Evolutionary conservation across 768 basidiomycete genomes (phyloP), one percentile per base, ranked within the genome.

Genomic region (Russula brevipes): DNA sequence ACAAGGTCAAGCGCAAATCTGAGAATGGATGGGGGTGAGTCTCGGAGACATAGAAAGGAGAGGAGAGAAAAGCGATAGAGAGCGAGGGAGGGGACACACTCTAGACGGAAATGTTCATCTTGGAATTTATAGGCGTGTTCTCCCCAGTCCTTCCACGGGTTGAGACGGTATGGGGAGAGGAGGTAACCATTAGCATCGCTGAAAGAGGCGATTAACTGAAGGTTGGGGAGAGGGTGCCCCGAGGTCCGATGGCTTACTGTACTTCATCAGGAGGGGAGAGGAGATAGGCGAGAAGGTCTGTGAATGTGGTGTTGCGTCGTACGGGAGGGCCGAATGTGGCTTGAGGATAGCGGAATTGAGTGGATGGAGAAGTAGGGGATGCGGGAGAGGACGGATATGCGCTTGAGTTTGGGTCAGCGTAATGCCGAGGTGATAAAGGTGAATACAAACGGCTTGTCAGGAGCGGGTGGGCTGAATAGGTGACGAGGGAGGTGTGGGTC

Each of bases 1-100:
- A 96, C 86, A 57, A 97, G 86, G 76, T 98, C 94, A 57, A 89
- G 84, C 3, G 93, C 89, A 70, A 98, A 91, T 75, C 94, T 97
- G 71, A 60, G 63, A 56, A 51, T 41, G 39, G 19, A n/a, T 56
- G 68, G 68, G 69, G 51, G 52, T 57, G 47, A 59, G 67, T 65
- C 31, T 59, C 55, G 58, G 59, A 68, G 67, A 38, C 9, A 42
- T 6, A 65, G 60, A 44, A 24, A 16, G 19, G 49, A 44, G 30
- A 57, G 53, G 38, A 49, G 35, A 39, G n/a, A 49, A 31, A 16
- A n/a, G 55, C 31, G 56, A 19, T 35, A 55, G 38, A 8, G n/a
- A 49, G n/a, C n/a, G 35, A 39, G 38, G 24, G 63, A 50, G 49
- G 44, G 55, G 66, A 89, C 92, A 75, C 78, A 96, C 94, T 94